Evolutionary conservation across 805 yeast species (phyloP).

Genomic region (Pichia deserticola): DNA sequence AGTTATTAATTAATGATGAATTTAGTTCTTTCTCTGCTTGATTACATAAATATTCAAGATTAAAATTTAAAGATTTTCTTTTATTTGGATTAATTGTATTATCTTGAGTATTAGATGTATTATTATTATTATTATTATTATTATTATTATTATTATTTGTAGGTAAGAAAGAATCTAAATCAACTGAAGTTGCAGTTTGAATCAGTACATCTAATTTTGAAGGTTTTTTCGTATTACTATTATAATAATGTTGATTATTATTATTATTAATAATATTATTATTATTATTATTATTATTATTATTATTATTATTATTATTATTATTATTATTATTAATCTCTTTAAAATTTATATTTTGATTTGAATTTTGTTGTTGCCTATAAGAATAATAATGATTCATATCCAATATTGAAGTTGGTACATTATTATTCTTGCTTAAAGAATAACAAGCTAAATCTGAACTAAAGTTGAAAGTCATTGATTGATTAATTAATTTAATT

Average conservation of each 20-base stretch:
- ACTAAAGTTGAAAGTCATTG: conserved; percentile 13
- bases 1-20: neutral
- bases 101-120: neutral
- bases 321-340: neutral
- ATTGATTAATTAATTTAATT: no score
- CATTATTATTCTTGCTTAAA: conserved; percentile 21
- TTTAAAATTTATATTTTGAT: neutral
- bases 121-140: neutral
- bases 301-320: no score
- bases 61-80: neutral
- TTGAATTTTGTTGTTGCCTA: conserved; percentile 10
- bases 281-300: no score
- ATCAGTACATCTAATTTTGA: conserved; percentile 25
- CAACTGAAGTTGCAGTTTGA: conserved; percentile 24
- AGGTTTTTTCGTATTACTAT: conserved; percentile 1
- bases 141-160: neutral
- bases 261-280: no score
- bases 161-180: conserved; percentile 6
- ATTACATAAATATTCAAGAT: conserved; percentile 3
- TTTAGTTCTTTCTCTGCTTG: conserved; percentile 5
- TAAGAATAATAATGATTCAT: conserved; percentile 17
- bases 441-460: conserved; percentile 28
- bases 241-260: neutral
- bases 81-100: neutral
- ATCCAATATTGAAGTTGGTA: conserved; percentile 17